Conservation (phyloP, 306 rosid species). For the Lablab purpureus region DNA sequence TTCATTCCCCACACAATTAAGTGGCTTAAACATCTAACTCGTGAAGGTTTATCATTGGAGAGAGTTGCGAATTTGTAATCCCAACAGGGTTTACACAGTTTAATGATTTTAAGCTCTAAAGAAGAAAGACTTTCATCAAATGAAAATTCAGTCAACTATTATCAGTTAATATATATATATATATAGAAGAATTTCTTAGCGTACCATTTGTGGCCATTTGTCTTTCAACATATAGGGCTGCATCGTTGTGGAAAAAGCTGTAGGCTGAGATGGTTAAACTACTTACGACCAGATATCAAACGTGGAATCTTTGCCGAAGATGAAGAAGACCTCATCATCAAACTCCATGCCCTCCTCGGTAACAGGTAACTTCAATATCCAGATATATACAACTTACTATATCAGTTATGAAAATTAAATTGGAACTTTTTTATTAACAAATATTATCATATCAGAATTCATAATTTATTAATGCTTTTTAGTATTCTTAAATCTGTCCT, state of each 20-base stretch:
- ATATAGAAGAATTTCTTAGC: background rate
- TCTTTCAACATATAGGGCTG: constrained; percentile 52
- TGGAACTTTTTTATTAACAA: background rate
- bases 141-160: background rate
- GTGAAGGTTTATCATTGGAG: background rate
- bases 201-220: background rate
- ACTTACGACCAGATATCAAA: constrained; percentile 73
- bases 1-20: background rate
- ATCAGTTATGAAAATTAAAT: background rate
- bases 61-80: background rate
- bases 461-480: background rate
- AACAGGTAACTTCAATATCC: constrained; percentile 57
- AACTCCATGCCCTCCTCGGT: constrained; percentile 84
- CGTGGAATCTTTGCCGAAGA: constrained; percentile 75
- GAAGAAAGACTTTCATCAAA: background rate
- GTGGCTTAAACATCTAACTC: background rate
- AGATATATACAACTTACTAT: background rate
- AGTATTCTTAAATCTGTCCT: too few species aligned
- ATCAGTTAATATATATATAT: background rate
- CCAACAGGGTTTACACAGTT: background rate
- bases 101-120: background rate
- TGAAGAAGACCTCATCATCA: constrained; percentile 83
- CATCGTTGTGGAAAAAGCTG: constrained; percentile 84
- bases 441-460: background rate
- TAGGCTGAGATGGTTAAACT: constrained; percentile 81